These are phyloP conservation scores for Phytophthora rubi DNA, from an alignment of 352 stramenopile genomes.

Conservation along the genomic window DNA sequence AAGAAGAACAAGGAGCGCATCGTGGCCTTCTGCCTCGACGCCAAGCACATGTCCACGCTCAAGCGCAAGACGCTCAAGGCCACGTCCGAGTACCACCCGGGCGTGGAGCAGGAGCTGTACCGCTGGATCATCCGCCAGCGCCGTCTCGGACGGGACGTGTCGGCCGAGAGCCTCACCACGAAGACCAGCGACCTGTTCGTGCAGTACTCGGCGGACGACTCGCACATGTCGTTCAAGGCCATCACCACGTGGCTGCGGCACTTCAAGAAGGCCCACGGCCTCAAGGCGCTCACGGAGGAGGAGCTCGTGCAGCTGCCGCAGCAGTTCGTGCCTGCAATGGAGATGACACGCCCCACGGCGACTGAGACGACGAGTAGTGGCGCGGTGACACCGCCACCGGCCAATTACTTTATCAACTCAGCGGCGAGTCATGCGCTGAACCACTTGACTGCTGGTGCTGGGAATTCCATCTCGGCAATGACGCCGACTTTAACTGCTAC, in stretches of 20 bases:
- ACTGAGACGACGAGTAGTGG: background rate
- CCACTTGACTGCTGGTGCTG: background rate
- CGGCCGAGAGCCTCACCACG: slow-evolving; percentile 49
- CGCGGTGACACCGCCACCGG: slow-evolving; percentile 7
- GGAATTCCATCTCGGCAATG: slow-evolving; percentile 2
- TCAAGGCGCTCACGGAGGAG: slow-evolving; percentile 57
- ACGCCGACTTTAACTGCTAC: background rate
- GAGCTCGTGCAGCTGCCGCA: slow-evolving; percentile 61
- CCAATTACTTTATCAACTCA: slow-evolving; percentile 12
- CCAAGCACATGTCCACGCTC: slow-evolving; percentile 74
- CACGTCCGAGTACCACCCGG: slow-evolving; percentile 73
- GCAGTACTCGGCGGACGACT: slow-evolving; percentile 56
- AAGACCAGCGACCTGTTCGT: slow-evolving; percentile 75
- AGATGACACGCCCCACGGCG: slow-evolving; percentile 35
- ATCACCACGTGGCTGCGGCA: slow-evolving; percentile 68
- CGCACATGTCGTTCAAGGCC: slow-evolving; percentile 47
- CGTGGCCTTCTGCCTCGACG: slow-evolving; percentile 75
- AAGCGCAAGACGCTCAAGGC: slow-evolving; percentile 78
- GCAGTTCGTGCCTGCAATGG: slow-evolving; percentile 69
- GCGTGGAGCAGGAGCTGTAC: slow-evolving; percentile 85
- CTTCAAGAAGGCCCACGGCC: slow-evolving; percentile 70
- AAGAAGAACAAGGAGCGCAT: slow-evolving; percentile 88
- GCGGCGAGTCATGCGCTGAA: background rate
- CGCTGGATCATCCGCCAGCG: slow-evolving; percentile 83
- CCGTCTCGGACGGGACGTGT: slow-evolving; percentile 51